Percentiles rank a stretch among this genome's conserved stretches.
Conservation (phyloP, 805 yeast genomes). For the Sugiyamaella lignohabitans region DNA sequence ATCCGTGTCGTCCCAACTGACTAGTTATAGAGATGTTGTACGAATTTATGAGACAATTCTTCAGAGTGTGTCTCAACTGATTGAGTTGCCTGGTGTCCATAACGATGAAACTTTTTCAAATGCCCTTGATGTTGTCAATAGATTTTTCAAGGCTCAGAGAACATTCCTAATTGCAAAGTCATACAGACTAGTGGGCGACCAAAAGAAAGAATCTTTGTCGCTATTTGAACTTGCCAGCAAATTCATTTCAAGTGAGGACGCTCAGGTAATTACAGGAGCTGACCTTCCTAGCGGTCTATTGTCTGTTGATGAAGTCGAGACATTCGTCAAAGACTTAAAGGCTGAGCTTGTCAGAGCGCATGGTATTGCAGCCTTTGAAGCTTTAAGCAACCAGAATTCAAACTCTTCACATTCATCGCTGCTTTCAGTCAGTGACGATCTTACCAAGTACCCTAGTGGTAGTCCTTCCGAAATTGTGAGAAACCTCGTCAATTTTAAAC, state of each 20-base stretch:
- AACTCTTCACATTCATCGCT: neutral
- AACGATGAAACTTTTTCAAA: constrained; percentile 65
- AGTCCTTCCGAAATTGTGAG: constrained; percentile 22
- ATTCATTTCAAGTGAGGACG: constrained; percentile 6
- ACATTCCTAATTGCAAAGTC: constrained; percentile 38
- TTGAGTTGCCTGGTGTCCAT: constrained; percentile 87
- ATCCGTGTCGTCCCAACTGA: constrained; percentile 2
- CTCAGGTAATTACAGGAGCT: neutral
- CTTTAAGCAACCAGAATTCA: constrained; percentile 3
- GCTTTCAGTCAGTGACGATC: constrained; percentile 40
- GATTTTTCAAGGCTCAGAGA: constrained; percentile 43
- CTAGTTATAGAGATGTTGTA: constrained; percentile 33
- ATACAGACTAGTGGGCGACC: constrained; percentile 28
- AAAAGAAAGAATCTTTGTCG: constrained; percentile 28
- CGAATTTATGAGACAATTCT: constrained; percentile 48
- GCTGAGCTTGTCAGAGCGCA: constrained; percentile 20
- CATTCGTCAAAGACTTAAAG: neutral
- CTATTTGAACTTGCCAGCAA: constrained; percentile 20
- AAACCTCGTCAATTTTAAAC: constrained; percentile 30
- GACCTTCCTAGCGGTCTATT: constrained; percentile 10
- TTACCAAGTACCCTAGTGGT: constrained; percentile 36
- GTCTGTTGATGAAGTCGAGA: constrained; percentile 11
- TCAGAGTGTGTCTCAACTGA: constrained; percentile 49
- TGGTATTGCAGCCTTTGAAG: constrained; percentile 33
- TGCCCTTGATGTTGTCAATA: constrained; percentile 46